Percentiles rank a stretch among this genome's conserved stretches.
Conservation (phyloP, 257 asterid species). For the Apocynum venetum region DNA sequence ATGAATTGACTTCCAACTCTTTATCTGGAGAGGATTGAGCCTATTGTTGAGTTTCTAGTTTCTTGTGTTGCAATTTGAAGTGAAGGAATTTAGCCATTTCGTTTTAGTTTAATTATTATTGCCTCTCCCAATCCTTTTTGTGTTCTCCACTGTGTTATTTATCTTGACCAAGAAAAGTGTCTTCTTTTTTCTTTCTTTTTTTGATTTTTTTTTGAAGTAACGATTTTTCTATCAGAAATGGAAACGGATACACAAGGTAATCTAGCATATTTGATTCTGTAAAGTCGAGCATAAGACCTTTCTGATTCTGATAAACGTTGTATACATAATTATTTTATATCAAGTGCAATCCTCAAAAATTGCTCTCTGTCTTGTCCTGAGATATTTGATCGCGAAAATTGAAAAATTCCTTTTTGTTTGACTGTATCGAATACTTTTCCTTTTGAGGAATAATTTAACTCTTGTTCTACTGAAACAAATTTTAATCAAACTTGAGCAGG, state of each 20-base stretch:
- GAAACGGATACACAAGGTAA: neutral
- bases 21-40: neutral
- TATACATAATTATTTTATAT: no score
- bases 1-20: neutral
- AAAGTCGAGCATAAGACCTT: no score
- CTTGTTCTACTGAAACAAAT: neutral
- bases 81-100: neutral
- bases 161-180: neutral
- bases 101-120: neutral
- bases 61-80: neutral
- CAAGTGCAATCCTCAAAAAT: no score
- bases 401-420: neutral
- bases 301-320: no score
- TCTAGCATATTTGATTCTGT: neutral
- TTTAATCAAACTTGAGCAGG: neutral
- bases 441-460: neutral
- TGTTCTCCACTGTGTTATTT: neutral
- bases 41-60: neutral
- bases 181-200: no score
- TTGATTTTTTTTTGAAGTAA: neutral
- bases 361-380: neutral
- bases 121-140: neutral
- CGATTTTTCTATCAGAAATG: neutral
- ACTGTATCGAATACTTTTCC: neutral
- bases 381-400: neutral